Base-by-base conservation (phyloP, 2,329 filamentous ascomycete species). In the Aureobasidium subglaciale region DNA sequence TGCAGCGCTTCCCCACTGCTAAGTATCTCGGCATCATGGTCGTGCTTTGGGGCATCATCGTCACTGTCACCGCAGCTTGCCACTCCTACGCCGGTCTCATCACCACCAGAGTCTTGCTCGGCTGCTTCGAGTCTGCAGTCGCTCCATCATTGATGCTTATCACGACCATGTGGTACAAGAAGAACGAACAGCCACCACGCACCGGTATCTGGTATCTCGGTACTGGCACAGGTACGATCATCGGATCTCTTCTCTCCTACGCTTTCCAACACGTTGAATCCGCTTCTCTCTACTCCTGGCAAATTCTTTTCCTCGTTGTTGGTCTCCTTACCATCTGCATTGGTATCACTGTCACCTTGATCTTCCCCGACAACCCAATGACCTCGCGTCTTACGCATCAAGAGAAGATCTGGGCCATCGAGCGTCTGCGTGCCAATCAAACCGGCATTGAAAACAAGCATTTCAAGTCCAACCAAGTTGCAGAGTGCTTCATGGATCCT, bases 141-240 rank as follows among this genome's bases (percentile, higher is more conserved):
- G 75, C 77, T 0, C 80, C 80, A 0, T 74, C 75, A 18, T 72
- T 83, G 52, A 78, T 81, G 37, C 70, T 81, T 13, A 75, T 82
- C 55, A 81, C 78, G 0, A 72, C 73, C 4, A 78, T 78, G 48
- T 67, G 64, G 63, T 68, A 68, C 59, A 66, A 64, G 41, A 54
- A 58, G 16, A 29, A 58, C n/a, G 56, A 87, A 62, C 84, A 87
- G 65, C 82, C 83, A 0, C 66, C 84, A 24, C 75, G 84, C 0
- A 77, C 85, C 3, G 82, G 82, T 0, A 77, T 78, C n/a, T 87
- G 84, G 84, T 87, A 87, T 60, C 74, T 79, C 4, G 84, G 80
- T 0, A 85, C 81, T 50, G 81, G 82, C 0, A 57, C 77, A 0
- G 79, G 79, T 0, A 83, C 76, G 5, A 80, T 85, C 37, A 56